Percentiles rank a stretch among this genome's conserved stretches.
Evolutionary conservation across 2,329 filamentous ascomycete genomes (phyloP).

Genomic region (Calonectria pteridis): DNA sequence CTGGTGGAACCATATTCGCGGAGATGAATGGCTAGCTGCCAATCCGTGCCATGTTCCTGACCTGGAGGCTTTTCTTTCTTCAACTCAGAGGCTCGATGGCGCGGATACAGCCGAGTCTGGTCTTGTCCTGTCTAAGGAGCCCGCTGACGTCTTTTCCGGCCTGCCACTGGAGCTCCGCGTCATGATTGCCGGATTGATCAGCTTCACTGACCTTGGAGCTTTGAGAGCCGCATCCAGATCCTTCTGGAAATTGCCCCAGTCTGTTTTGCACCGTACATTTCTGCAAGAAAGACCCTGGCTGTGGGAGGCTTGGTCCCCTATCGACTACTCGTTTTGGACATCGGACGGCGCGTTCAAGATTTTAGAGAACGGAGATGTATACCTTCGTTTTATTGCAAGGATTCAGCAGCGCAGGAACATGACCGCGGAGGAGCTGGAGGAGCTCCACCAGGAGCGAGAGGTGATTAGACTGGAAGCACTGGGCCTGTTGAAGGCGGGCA

Average conservation of each 20-base stretch:
- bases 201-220: neutral
- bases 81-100: neutral
- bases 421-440: neutral
- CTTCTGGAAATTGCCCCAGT: neutral
- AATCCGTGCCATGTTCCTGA: slow-evolving; percentile 38
- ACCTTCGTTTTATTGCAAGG: neutral
- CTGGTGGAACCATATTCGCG: slow-evolving; percentile 25
- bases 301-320: neutral
- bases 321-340: neutral
- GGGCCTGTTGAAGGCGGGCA: neutral
- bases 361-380: neutral
- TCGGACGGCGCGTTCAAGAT: neutral
- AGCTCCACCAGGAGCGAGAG: neutral
- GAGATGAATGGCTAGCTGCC: slow-evolving; percentile 35
- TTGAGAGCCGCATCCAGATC: neutral
- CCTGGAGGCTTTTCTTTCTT: slow-evolving; percentile 11
- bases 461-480: neutral
- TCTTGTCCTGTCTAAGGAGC: neutral
- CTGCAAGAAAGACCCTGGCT: neutral
- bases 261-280: neutral
- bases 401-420: neutral
- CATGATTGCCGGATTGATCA: neutral
- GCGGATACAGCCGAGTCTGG: neutral
- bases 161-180: neutral
- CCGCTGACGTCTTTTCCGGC: neutral